Evolutionary conservation across 768 basidiomycete species (phyloP), one percentile per base, ranked within the genome.

Genomic region (Asterophora lycoperdoides): DNA sequence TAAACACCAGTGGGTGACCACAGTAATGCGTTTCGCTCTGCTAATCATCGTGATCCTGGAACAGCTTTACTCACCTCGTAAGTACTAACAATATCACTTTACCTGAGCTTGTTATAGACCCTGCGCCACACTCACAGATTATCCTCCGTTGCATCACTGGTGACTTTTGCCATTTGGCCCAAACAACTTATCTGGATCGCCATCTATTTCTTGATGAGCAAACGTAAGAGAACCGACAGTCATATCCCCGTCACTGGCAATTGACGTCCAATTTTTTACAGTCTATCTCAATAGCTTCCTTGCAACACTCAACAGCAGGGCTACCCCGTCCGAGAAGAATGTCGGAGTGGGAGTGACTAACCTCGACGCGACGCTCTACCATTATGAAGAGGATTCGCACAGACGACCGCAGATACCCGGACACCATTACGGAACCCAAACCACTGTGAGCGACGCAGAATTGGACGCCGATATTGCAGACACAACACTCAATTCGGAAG

Each of bases 291-390:
- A 43, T 35, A 48, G 51, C 19, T 41, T 52, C 4, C 46, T 52
- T 10, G 53, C 59, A 9, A 54, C 48, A 9, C 47, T 58, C 20
- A 60, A 60, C 44, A 44, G 20, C 35, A 49, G 55, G 17, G 45
- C 48, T 17, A 11, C 35, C 14, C 40, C 55, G 5, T 26, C 36
- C 2, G 57, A 51, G 18, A 46, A 44, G 33, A 30, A 37, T 41
- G 37, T 36, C 5, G 52, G 52, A n/a, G 10, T 63, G 28, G 46
- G 54, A n/a, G 10, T 63, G 28, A 47, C 55, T 1, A 19, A 35
- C 5, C 14, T 35, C 9, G 39, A 46, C 8, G 19, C 26, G 1
- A 14, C 26, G 5, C 20, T 6, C 39, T 20, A 26, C 11, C 14
- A 11, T 10, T 8, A n/a, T 28, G 23, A 14, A 3, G 13, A 23